Evolutionary conservation across 139 green algal species (phyloP), one percentile per base, ranked within the genome.

Genomic region (Medakamo hakoo): DNA sequence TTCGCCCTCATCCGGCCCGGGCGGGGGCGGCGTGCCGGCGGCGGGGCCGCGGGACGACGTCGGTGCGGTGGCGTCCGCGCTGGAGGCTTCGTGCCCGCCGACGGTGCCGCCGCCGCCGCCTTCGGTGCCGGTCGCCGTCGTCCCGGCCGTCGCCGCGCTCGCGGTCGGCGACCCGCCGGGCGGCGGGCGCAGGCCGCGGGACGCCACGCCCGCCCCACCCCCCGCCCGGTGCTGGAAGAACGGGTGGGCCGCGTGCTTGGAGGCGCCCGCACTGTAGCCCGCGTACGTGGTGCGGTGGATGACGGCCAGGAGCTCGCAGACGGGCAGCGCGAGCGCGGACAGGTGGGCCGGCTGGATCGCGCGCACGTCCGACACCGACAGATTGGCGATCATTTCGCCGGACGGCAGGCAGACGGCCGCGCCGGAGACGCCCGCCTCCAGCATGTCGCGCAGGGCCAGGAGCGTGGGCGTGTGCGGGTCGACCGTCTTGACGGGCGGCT

Each of bases 221-320:
- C 32, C 14, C 58, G 9, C 58, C 24, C 23, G 27, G 48, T 23
- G 48, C 4, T 57, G 58, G 56, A 77, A 77, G 62, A 73, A 77
- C 16, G 71, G 63, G 67, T 77, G 67, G 21, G 31, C 52, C 4
- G 62, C 48, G 29, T 64, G 48, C 4, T 56, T 19, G 24, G 29
- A 65, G 26, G 65, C 29, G 20, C 32, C n/a, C n/a, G 68, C 66
- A 1, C 19, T 55, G 55, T 77, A 77, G 4, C 82, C 82, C 57
- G 86, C 60, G 64, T 89, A 91, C 25, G 68, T 68, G 14, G 84
- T 89, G 65, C 64, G 62, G 63, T 92, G 84, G 56, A 76, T 65
- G 63, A 92, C 60, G 4, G 84, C 80, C 48, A 93, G 64, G 64
- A 93, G 92, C 76, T 92, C 85, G 1, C 79, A 82, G 19, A 92